Percentiles rank a stretch among this genome's conserved stretches.
Conservation (phyloP, 2,329 filamentous ascomycete genomes). For the Davidsoniella australis region DNA sequence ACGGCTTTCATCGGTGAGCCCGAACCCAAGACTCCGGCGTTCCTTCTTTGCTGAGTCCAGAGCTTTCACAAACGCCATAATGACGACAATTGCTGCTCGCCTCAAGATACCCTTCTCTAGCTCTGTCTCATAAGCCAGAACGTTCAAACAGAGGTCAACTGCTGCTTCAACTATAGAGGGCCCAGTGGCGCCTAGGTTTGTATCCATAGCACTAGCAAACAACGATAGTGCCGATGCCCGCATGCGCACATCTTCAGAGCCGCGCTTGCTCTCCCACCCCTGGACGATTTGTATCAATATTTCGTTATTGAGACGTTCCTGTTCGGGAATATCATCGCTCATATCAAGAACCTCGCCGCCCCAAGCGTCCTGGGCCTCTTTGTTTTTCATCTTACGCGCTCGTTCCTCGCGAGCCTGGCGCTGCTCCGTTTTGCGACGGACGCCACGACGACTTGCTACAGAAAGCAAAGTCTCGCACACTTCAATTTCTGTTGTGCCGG, state of each 20-base stretch:
- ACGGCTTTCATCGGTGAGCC: conserved; percentile 35
- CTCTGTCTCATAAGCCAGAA: conserved; percentile 45
- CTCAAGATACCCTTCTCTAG: conserved; percentile 46
- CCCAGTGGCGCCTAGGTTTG: conserved; percentile 39
- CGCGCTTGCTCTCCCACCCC: conserved; percentile 50
- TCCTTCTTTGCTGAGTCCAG: conserved; percentile 35
- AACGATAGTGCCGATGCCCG: conserved; percentile 53
- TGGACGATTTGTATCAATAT: conserved; percentile 41
- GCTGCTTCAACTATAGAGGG: conserved; percentile 33
- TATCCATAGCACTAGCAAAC: conserved; percentile 41
- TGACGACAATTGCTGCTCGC: conserved; percentile 45
- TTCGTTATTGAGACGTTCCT: conserved; percentile 29
- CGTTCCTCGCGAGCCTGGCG: conserved; percentile 35
- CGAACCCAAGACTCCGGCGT: conserved; percentile 32
- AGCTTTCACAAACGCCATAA: conserved; percentile 44
- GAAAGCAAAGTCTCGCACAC: conserved; percentile 43
- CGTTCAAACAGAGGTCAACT: conserved; percentile 44
- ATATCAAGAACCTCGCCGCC: conserved; percentile 34
- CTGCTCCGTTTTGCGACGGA: conserved; percentile 40
- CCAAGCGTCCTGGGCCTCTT: conserved; percentile 36
- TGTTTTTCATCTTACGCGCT: conserved; percentile 28
- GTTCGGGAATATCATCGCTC: conserved; percentile 27
- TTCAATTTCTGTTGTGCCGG: conserved; percentile 32
- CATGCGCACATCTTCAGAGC: conserved; percentile 52
- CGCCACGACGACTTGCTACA: conserved; percentile 45